These are phyloP conservation scores for Heterobasidion annosum DNA, from an alignment of 1,284 basidiomycete species.

Conservation along the genomic window DNA sequence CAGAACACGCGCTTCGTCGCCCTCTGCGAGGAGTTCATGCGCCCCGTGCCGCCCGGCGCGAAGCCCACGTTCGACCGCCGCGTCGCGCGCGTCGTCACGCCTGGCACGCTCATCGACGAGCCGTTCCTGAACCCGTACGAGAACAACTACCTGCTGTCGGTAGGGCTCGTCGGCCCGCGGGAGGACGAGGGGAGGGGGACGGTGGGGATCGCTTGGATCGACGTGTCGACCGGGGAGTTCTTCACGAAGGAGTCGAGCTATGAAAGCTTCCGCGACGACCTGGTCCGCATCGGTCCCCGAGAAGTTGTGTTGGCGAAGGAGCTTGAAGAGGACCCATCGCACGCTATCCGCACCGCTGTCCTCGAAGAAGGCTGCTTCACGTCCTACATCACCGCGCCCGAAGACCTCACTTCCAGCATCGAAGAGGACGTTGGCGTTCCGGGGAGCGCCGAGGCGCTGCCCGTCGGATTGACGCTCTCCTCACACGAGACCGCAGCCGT, in stretches of 20 bases:
- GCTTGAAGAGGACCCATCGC: constrained; percentile 25
- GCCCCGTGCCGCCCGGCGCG: constrained; percentile 27
- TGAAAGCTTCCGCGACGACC: constrained; percentile 67
- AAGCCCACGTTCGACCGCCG: constrained; percentile 62
- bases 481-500: constrained; percentile 52
- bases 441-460: neutral
- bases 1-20: constrained; percentile 80
- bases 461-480: constrained; percentile 5
- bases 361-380: constrained; percentile 43
- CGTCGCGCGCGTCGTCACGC: constrained; percentile 82
- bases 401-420: neutral
- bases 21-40: constrained; percentile 84
- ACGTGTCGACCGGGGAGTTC: constrained; percentile 93
- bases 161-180: constrained; percentile 23
- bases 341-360: constrained; percentile 39
- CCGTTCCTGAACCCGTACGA: constrained; percentile 77
- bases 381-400: constrained; percentile 28
- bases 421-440: neutral
- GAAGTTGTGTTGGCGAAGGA: constrained; percentile 68
- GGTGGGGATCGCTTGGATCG: constrained; percentile 81
- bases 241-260: constrained; percentile 59
- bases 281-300: constrained; percentile 74
- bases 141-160: constrained; percentile 82
- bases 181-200: neutral
- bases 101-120: constrained; percentile 89